Evolutionary conservation across 2,329 filamentous ascomycete species (phyloP), one percentile per base, ranked within the genome.

Genomic region (Aspergillus brunneoviolaceus): DNA sequence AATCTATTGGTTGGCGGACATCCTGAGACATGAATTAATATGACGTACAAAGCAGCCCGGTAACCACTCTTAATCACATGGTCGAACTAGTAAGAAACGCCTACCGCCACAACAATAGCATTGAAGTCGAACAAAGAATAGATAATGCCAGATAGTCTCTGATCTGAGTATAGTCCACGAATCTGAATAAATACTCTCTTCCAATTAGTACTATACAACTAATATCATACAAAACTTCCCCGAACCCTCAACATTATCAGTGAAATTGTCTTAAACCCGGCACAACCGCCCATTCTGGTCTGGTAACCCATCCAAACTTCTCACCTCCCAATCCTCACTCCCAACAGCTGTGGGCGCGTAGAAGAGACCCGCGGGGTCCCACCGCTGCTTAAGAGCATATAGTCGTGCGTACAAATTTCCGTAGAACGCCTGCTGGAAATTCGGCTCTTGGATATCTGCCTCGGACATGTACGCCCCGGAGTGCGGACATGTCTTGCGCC

Each of bases 271-370:
- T 42, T 4, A 19, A 19, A 63, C 63, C 35, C 63, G 65, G 42
- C 81, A 82, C 69, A 82, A 70, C 27, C 79, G 74, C 9, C 80
- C 81, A 49, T 72, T 72, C 57, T 72, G 68, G 45, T 69, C 63
- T 2, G 65, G 69, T 56, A 72, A 63, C 4, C 68, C 66, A 57
- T 67, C 67, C 57, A 73, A 63, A 5, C 68, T 72, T 4, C 69
- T 70, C 7, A 79, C 72, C 23, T 65, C 68, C 82, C 82, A 85
- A n/a, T 65, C 64, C 60, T 86, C 84, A 60, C 81, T 84, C 0
- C 83, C 83, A 2, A 86, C 83, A 5, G 72, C 80, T n/a, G 76
- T 80, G 3, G 65, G 69, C 1, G 75, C 80, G 60, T 83, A 85
- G 57, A 86, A 82, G 6, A 86, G 59, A 2, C 69, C 65, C 0